phyloP scores from a whole-genome alignment of 805 yeast genomes.

The Pichia cabralensis region DNA sequence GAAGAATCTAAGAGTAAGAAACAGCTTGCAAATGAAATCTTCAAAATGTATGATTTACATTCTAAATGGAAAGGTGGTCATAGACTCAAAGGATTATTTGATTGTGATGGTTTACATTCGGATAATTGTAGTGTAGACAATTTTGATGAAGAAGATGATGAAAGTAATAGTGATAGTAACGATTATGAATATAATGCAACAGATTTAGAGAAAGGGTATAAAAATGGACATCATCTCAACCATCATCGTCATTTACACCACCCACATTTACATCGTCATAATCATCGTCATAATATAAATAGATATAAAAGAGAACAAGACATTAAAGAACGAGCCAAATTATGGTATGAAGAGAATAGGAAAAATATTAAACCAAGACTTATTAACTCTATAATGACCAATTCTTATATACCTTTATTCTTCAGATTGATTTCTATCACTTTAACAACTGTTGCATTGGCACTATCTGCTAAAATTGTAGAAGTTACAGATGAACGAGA shows the following conservation, averaged over 20 bases:
- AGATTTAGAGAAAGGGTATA: no score
- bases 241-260: constrained; percentile 4
- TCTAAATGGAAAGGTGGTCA: constrained; percentile 67
- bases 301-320: constrained; percentile 15
- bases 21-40: constrained; percentile 3
- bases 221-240: no score
- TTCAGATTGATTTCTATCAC: constrained; percentile 52
- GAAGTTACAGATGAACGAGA: constrained; percentile 24
- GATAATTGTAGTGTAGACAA: no score
- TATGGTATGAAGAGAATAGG: constrained; percentile 56
- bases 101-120: constrained; percentile 21
- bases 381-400: constrained; percentile 50
- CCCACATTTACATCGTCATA: background rate
- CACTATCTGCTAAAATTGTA: constrained; percentile 55
- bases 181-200: background rate
- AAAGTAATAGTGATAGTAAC: background rate
- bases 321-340: constrained; percentile 48
- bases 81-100: constrained; percentile 44
- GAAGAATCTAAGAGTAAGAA: constrained; percentile 17
- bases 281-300: constrained; percentile 2
- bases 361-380: constrained; percentile 57
- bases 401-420: constrained; percentile 73
- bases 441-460: constrained; percentile 60
- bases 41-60: constrained; percentile 25
- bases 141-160: background rate